Evolutionary conservation across 768 basidiomycete genomes (phyloP), one percentile per base, ranked within the genome.

Genomic region (Chalciporus sphaerocephalus): DNA sequence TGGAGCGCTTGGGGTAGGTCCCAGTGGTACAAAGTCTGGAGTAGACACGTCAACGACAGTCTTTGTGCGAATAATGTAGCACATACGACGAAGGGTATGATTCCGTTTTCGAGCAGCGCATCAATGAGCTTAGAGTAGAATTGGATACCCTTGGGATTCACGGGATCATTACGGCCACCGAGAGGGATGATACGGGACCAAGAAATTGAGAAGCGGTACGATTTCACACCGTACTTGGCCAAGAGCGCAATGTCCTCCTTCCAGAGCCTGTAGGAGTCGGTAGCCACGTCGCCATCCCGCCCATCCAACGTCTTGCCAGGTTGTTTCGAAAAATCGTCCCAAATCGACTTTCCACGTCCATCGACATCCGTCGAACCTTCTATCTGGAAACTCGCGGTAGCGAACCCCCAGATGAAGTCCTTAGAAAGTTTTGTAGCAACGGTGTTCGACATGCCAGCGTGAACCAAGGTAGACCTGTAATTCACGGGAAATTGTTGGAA

Each of bases 141-240:
- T 43, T 76, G 70, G 56, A 88, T 80, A 17, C 87, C 86, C 46
- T 73, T 66, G 44, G 78, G 74, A 64, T 88, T 89, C 53, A 87
- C 62, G 13, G 86, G 82, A 63, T 88, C 87, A 50, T 83, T 70
- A 17, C 81, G 74, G 16, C 87, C 86, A 17, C 84, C 85, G 15
- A 80, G 70, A 20, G 86, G 87, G 48, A 88, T 84, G 52, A 88
- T 75, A 21, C 87, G 75, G 10, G 83, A 76, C 88, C 85, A 88
- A 6, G 85, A 73, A 43, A 90, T 69, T 4, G 83, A 87, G 67
- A 90, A 88, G 17, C 86, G 78, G 67, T 88, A 89, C 2, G 82
- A 68, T 54, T 83, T 85, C 38, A 82, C 80, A 25, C 84, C 83
- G 51, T 86, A 84, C 27, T 71, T 54, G 20, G 70, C 72, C 52